Base-by-base conservation (phyloP, 164 flowering plant species). In the Berberis thunbergii region DNA sequence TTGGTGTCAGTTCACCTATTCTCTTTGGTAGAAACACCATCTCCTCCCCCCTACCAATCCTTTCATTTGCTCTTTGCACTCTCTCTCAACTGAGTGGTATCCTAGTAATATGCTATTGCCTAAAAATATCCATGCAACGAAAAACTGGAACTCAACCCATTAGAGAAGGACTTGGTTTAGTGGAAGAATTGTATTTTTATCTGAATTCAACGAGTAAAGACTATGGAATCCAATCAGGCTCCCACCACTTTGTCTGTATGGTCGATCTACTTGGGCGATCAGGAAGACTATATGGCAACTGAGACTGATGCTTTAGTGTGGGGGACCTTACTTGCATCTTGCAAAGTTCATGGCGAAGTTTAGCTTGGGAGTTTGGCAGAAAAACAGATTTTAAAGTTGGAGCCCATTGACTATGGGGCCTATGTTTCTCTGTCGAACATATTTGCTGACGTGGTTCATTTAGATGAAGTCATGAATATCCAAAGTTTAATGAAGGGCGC, bases 231-330 rank as follows among this genome's bases (percentile, higher is more conserved):
- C 65, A 74, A 61, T 90, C 97, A 62, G 72, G 75, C 49, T 40
- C 69, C 43, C 76, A 69, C 4, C 97, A 92, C 66, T 86, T 84
- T 73, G 83, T 84, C 7, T 89, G 93, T 67, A 80, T 89, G 80
- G 88, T 89, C 41, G 98, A 92, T 78, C 66, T 86, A 63, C 90
- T 93, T 53, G 84, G 94, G 53, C 84, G 94, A 6, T 72, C 90
- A 13, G 98, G 97, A 43, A 81, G 80, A 72, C 69, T 86, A 70
- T 48, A 84, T 89, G 89, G 87, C 93, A 52, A 72, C 81, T 8
- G 59, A 87, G 69, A 85, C 96, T 1, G 80, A 84, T 77, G 78
- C 83, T 65, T 73, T 86, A 41, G 69, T 87, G n/a, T 92, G 98
- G 98, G 86, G 79, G 62, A 77, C 91, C 43, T 69, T 92, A 46